Evolutionary conservation across 768 basidiomycete species (phyloP).

Genomic region (Inosperma sp.): DNA sequence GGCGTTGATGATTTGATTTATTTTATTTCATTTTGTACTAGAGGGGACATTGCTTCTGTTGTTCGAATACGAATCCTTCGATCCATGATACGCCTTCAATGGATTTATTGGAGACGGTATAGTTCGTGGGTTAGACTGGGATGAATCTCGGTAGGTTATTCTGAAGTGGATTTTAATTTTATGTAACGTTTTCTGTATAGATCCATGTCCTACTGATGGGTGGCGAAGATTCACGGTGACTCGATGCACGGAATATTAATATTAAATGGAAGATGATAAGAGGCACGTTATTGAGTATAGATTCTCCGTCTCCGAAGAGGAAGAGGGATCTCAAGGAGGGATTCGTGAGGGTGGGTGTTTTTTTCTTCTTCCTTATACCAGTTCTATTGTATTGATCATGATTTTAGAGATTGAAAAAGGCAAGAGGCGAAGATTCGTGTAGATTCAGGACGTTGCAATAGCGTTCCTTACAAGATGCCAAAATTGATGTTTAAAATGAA

Average conservation of each 20-base stretch:
- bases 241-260: constrained; percentile 24
- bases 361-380: neutral
- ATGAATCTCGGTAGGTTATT: constrained; percentile 41
- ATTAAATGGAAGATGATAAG: constrained; percentile 8
- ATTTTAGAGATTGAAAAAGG: constrained; percentile 1
- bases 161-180: neutral
- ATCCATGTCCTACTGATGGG: constrained; percentile 27
- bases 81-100: no score
- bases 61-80: no score
- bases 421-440: neutral
- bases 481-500: no score
- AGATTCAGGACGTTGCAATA: neutral
- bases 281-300: no score
- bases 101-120: no score
- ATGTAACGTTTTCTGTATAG: constrained; percentile 7
- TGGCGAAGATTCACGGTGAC: constrained; percentile 30
- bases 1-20: no score
- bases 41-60: no score
- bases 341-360: neutral
- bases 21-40: no score
- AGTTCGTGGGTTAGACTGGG: constrained; percentile 53
- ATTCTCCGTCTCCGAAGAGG: no score
- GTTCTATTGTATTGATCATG: neutral
- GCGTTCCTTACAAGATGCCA: no score
- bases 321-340: neutral